phyloP scores from a whole-genome alignment of 2,329 filamentous ascomycete species.

The Colletotrichum sansevieriae region DNA sequence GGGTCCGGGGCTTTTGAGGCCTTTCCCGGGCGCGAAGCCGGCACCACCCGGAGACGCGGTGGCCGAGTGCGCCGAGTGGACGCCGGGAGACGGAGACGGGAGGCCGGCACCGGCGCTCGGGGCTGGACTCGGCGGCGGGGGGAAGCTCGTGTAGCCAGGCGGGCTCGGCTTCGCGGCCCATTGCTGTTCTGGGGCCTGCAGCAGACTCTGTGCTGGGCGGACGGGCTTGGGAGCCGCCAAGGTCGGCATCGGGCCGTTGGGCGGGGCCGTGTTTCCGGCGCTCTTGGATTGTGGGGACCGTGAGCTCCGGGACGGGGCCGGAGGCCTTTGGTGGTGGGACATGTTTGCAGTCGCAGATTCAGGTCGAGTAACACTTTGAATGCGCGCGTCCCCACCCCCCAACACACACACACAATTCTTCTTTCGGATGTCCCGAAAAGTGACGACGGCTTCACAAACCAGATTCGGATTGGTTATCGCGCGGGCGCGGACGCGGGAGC shows the following conservation, averaged over 20 bases:
- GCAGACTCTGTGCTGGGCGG: slow-evolving; percentile 15
- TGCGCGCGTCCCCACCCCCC: background rate
- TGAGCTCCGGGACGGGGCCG: slow-evolving; percentile 26
- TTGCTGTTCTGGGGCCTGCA: slow-evolving; percentile 24
- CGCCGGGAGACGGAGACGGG: background rate
- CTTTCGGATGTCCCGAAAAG: background rate
- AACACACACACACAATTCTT: slow-evolving; percentile 1
- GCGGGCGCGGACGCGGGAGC: too few relatives aligned
- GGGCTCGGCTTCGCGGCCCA: slow-evolving; percentile 19
- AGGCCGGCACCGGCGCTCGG: slow-evolving; percentile 10
- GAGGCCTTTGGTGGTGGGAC: slow-evolving; percentile 19
- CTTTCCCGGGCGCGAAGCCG: background rate
- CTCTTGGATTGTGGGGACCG: slow-evolving; percentile 18
- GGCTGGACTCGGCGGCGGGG: slow-evolving; percentile 31
- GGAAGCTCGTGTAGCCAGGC: slow-evolving; percentile 36
- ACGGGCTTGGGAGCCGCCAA: slow-evolving; percentile 35
- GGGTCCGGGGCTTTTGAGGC: slow-evolving; percentile 31
- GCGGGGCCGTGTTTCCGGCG: slow-evolving; percentile 12
- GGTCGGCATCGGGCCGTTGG: background rate
- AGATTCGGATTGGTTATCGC: background rate
- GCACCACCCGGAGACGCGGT: background rate
- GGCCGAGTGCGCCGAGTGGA: background rate
- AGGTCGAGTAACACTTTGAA: slow-evolving; percentile 18
- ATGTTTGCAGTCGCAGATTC: slow-evolving; percentile 29
- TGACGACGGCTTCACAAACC: slow-evolving; percentile 26